Evolutionary conservation across 371 early-diverging fungal genomes (phyloP), one percentile per base, ranked within the genome.

Genomic region (Conidiobolus incongruus): DNA sequence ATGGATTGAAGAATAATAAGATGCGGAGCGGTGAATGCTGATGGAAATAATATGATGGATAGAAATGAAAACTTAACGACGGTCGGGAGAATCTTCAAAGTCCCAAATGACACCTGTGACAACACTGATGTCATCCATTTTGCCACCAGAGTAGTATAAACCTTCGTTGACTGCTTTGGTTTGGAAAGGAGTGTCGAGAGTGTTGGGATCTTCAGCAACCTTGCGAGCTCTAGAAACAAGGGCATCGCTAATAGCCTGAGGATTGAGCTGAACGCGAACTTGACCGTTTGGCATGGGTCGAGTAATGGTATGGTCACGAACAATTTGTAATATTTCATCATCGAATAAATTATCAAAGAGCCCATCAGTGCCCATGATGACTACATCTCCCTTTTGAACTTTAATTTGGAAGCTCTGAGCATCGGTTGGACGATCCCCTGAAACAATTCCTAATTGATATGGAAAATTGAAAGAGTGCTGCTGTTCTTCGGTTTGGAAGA

Each of bases 401-500:
- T 81, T 79, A 30, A 95, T 63, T 4, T 59, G 63, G 47, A 79
- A 89, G 43, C 65, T 77, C 66, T 75, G 80, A 1, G 81, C 77
- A 50, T 77, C 73, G 5, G 61, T 54, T 1, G 81, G 81, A 17
- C 51, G 49, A 56, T 78, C 78, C 6, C 62, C 58, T 42, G 72
- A 69, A n/a, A 60, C 53, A 0, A 74, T 73, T 12, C 82, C 79
- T 11, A 84, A 60, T 47, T 84, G 85, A 44, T 72, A 81, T 7
- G 85, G 85, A 44, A 66, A 80, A 47, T 81, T 82, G 52, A 81
- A 81, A 17, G 77, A 69, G 54, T 81, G 81, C 47, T 84, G 85
- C 44, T 80, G 82, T 51, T 81, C 81, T 55, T 92, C 91, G 23
- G 79, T 89, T 28, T 90, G 73, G 54, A 92, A 93, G 6, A 89